Conservation (phyloP, 495 filamentous ascomycete genomes). For the Hypoxylon cercidicola region DNA sequence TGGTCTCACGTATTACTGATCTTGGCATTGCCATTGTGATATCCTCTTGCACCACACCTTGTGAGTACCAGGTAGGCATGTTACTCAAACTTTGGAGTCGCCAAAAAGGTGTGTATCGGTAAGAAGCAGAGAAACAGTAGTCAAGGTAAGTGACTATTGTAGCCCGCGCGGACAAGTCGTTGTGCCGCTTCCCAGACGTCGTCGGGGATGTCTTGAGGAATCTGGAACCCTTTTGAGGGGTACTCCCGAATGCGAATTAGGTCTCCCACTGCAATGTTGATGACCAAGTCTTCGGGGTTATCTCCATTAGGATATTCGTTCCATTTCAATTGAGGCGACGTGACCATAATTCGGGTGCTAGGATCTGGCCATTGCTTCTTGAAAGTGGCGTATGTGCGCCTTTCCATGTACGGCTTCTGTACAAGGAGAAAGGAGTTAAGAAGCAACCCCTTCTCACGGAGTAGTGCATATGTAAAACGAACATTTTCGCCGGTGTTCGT, state of each 20-base stretch:
- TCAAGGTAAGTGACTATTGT: constrained; percentile 48
- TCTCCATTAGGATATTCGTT: constrained; percentile 48
- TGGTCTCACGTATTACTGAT: not conserved
- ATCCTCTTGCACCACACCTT: not conserved
- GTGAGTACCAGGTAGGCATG: not conserved
- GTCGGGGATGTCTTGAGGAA: constrained; percentile 48
- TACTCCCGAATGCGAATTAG: constrained; percentile 52
- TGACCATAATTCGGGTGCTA: constrained; percentile 41
- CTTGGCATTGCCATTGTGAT: not conserved
- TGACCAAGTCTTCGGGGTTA: constrained; percentile 49
- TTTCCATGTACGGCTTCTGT: constrained; percentile 57
- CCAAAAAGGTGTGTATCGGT: too few relatives aligned
- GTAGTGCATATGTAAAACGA: constrained; percentile 48
- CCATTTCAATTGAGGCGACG: constrained; percentile 47
- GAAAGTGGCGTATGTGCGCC: constrained; percentile 53
- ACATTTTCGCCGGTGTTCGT: constrained; percentile 57
- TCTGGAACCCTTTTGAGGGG: constrained; percentile 49
- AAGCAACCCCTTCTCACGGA: constrained; percentile 34
- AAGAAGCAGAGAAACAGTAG: not conserved
- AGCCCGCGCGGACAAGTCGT: constrained; percentile 48
- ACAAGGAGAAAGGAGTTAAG: constrained; percentile 45
- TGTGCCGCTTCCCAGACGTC: constrained; percentile 50
- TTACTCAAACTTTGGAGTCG: too few relatives aligned
- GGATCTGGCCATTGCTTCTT: constrained; percentile 52
- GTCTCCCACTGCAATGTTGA: constrained; percentile 53